phyloP scores from a whole-genome alignment of 306 rosid species.

The Prunus kanzakura region DNA sequence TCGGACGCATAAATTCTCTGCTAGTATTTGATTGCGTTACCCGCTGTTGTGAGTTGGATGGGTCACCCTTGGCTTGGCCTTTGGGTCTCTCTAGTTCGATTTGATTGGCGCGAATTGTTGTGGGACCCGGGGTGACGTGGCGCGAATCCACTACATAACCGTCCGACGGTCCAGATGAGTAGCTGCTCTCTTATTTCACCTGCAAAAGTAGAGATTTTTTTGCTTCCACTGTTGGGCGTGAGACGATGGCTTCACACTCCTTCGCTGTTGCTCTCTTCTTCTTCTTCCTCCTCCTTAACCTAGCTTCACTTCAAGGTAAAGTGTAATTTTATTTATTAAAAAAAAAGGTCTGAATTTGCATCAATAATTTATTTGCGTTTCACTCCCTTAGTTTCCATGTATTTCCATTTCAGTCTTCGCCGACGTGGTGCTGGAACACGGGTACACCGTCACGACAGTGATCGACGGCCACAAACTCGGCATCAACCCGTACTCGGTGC shows the following conservation, averaged over 20 bases:
- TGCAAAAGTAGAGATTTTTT: not conserved
- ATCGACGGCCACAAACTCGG: constrained; percentile 61
- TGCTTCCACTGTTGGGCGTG: not conserved
- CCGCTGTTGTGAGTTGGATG: not conserved
- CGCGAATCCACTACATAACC: not conserved
- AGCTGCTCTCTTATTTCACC: too few species aligned
- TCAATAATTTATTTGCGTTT: not conserved
- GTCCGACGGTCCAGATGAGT: not conserved
- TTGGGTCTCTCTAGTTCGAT: not conserved
- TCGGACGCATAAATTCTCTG: not conserved
- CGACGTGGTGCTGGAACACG: constrained; percentile 46
- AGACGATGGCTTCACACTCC: constrained; percentile 20
- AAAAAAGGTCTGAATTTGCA: not conserved
- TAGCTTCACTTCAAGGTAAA: constrained; percentile 33
- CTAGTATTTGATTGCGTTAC: not conserved
- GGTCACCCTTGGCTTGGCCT: not conserved
- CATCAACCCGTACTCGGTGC: constrained; percentile 36
- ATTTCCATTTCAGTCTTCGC: constrained; percentile 35
- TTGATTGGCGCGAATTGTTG: not conserved
- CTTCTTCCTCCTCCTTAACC: constrained; percentile 22
- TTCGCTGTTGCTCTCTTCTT: constrained; percentile 11
- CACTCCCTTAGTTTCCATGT: not conserved
- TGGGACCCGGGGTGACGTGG: not conserved
- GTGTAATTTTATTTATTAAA: not conserved
- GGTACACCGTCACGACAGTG: constrained; percentile 56